Evolutionary conservation across 805 yeast species (phyloP).

Genomic region (Saturnispora serradocipensis): DNA sequence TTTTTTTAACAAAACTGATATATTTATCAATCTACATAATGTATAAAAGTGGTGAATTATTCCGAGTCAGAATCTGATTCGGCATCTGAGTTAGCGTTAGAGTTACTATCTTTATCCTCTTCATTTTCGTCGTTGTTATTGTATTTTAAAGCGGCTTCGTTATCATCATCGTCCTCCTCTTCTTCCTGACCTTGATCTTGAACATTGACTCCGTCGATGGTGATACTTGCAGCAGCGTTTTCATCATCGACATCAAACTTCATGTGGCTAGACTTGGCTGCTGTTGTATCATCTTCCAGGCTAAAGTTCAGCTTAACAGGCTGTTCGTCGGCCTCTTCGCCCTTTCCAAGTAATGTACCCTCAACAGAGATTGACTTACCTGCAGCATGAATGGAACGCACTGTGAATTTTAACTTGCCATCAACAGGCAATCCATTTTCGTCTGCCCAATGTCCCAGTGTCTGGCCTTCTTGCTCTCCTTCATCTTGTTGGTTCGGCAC

Average conservation of each 20-base stretch:
- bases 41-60: not conserved
- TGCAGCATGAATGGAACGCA: conserved; percentile 62
- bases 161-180: conserved; percentile 16
- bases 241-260: conserved; percentile 30
- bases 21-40: not conserved
- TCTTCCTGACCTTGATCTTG: conserved; percentile 5
- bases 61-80: conserved; percentile 1
- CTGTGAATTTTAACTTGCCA: conserved; percentile 71
- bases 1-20: not conserved
- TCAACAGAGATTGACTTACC: conserved; percentile 81
- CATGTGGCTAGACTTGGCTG: conserved; percentile 26
- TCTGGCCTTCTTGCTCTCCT: conserved; percentile 19
- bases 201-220: conserved; percentile 3
- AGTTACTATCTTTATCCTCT: not conserved
- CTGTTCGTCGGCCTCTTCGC: conserved; percentile 31
- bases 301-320: conserved; percentile 35
- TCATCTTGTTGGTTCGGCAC: conserved; percentile 72
- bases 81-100: conserved; percentile 2
- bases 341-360: conserved; percentile 65
- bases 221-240: conserved; percentile 2
- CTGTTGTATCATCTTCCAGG: conserved; percentile 4
- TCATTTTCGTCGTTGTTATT: not conserved
- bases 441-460: conserved; percentile 82
- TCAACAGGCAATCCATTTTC: conserved; percentile 64
- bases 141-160: conserved; percentile 12